phyloP scores from a whole-genome alignment of 2,329 filamentous ascomycete species.

The Trichoderma semiorbis region DNA sequence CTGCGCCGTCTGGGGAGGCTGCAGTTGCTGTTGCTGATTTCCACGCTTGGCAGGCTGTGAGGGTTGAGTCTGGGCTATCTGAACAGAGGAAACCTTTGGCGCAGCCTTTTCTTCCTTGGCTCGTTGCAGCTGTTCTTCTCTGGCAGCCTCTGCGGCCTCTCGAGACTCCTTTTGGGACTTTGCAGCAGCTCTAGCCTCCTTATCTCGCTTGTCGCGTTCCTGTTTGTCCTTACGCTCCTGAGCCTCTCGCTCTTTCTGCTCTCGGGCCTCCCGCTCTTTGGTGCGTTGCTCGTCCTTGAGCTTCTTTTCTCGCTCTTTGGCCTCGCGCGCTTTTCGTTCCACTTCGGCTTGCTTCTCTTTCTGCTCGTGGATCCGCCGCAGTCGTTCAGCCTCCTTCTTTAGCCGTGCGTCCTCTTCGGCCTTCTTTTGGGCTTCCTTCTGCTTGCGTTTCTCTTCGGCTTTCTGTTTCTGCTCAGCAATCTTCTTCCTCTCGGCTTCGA shows the following conservation, averaged over 20 bases:
- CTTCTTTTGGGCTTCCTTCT: constrained; percentile 86
- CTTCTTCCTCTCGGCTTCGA: constrained; percentile 73
- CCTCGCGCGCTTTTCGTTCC: constrained; percentile 70
- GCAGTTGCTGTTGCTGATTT: neutral
- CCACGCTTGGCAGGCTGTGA: constrained; percentile 22
- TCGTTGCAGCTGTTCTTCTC: constrained; percentile 39
- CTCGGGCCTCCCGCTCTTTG: constrained; percentile 73
- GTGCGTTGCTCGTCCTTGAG: constrained; percentile 78
- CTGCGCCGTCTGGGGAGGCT: constrained; percentile 26
- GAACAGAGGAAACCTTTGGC: constrained; percentile 38
- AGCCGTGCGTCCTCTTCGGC: constrained; percentile 84
- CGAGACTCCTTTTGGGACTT: constrained; percentile 58
- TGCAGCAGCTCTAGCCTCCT: constrained; percentile 51
- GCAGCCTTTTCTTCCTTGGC: constrained; percentile 64
- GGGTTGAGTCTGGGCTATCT: constrained; percentile 28
- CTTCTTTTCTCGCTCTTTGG: constrained; percentile 71
- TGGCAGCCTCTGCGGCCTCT: constrained; percentile 47
- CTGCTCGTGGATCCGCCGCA: constrained; percentile 75
- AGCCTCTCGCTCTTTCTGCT: constrained; percentile 67
- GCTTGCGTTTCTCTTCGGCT: constrained; percentile 86
- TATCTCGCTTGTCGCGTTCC: constrained; percentile 60
- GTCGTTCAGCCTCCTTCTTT: constrained; percentile 80
- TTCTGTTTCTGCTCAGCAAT: constrained; percentile 76
- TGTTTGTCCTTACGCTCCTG: constrained; percentile 61
- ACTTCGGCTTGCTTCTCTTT: constrained; percentile 79